Evolutionary conservation across 768 basidiomycete species (phyloP).

Genomic region (Antrodiella citrinella): DNA sequence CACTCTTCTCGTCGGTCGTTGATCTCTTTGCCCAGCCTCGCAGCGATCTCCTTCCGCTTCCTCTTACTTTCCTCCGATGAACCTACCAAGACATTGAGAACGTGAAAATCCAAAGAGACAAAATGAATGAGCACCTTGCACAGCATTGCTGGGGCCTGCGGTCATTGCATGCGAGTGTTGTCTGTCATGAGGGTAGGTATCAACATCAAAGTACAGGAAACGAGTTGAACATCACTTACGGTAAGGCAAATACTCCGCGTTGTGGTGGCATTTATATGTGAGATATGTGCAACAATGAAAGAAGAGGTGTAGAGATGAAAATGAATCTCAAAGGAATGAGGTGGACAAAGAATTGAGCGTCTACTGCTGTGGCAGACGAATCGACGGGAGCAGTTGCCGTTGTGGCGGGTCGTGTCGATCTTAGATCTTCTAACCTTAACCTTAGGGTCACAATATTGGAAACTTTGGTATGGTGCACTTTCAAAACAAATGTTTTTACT

Average conservation of each 20-base stretch:
- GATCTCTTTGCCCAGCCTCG: conserved; percentile 66
- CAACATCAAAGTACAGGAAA: conserved; percentile 22
- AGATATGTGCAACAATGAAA: background rate
- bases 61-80: conserved; percentile 40
- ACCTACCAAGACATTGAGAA: too few species aligned
- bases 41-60: conserved; percentile 62
- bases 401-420: background rate
- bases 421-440: too few species aligned
- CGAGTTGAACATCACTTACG: conserved; percentile 38
- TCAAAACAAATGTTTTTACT: too few species aligned
- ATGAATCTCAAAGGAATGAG: background rate
- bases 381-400: background rate
- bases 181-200: conserved; percentile 21
- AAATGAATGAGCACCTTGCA: conserved; percentile 32
- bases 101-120: too few species aligned
- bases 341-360: background rate
- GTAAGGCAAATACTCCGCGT: conserved; percentile 58
- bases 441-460: too few species aligned
- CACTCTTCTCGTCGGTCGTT: conserved; percentile 72
- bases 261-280: conserved; percentile 52
- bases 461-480: too few species aligned
- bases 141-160: conserved; percentile 27
- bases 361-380: background rate
- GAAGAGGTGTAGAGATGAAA: too few species aligned
- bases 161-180: conserved; percentile 31